A percentile compares a stretch with the other conserved stretches of the same genome.
Conservation (phyloP, 441 rosid genomes). For the Viola pubescens region DNA sequence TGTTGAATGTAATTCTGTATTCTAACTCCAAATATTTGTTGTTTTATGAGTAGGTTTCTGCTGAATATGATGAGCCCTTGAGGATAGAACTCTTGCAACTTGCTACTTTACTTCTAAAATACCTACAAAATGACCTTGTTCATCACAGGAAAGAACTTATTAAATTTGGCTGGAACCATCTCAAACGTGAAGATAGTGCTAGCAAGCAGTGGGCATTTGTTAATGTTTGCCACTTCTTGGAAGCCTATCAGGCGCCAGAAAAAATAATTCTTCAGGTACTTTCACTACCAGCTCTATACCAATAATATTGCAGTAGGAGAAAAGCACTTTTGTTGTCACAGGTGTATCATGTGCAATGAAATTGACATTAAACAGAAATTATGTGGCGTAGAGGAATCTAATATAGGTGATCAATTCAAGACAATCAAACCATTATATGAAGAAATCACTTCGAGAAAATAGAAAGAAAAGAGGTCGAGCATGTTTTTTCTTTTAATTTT, state of each 20-base stretch:
- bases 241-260: conserved; percentile 99
- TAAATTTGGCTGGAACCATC: conserved; percentile 99
- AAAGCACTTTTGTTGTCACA: too few relatives aligned
- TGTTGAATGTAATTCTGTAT: conserved; percentile 9
- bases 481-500: too few relatives aligned
- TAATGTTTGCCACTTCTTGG: conserved; percentile 98
- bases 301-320: too few relatives aligned
- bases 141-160: conserved; percentile 97
- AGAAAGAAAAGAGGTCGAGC: too few relatives aligned
- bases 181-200: conserved; percentile 99
- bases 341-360: too few relatives aligned
- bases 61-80: conserved; percentile 95
- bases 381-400: too few relatives aligned
- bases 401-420: too few relatives aligned
- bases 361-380: too few relatives aligned
- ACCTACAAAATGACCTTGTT: conserved; percentile 94
- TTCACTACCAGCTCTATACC: neutral
- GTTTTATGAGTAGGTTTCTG: conserved; percentile 61
- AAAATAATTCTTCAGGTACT: conserved; percentile 97
- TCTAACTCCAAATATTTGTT: conserved; percentile 13
- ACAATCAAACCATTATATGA: too few relatives aligned
- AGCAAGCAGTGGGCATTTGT: conserved; percentile 99
- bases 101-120: conserved; percentile 92
- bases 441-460: too few relatives aligned
- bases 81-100: conserved; percentile 99